phyloP scores from a whole-genome alignment of 352 stramenopile genomes.

The Elongisporangium prolatum region DNA sequence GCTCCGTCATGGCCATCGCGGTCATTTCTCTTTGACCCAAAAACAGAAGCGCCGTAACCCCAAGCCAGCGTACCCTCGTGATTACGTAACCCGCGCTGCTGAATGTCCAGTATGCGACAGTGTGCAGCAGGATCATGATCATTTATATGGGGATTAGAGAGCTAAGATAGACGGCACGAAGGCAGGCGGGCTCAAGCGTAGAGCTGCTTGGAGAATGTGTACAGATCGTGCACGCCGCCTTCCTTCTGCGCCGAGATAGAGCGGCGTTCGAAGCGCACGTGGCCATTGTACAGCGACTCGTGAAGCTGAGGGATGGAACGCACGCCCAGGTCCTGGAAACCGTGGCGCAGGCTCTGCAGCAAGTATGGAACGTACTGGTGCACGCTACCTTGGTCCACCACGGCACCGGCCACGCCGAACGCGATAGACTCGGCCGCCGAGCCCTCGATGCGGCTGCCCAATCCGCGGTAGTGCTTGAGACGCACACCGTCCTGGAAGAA shows the following conservation, averaged over 20 bases:
- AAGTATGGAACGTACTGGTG: conserved; percentile 98
- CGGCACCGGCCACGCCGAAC: conserved; percentile 95
- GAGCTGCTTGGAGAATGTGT: conserved; percentile 92
- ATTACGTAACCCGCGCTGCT: background rate
- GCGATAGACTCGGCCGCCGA: conserved; percentile 81
- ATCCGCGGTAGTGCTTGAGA: conserved; percentile 98
- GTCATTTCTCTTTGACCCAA: background rate
- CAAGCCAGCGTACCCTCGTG: background rate
- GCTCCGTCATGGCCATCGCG: conserved; percentile 12
- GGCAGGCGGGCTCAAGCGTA: conserved; percentile 42
- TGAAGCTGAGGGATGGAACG: conserved; percentile 85
- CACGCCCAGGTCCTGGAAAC: conserved; percentile 96
- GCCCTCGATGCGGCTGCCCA: conserved; percentile 93
- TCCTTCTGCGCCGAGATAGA: conserved; percentile 97
- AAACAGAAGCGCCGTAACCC: conserved; percentile 7
- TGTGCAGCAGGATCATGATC: background rate
- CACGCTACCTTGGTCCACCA: conserved; percentile 98
- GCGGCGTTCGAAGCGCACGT: conserved; percentile 94
- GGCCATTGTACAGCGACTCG: conserved; percentile 53
- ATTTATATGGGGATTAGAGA: background rate
- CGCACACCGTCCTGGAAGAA: conserved; percentile 99
- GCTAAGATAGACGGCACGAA: background rate
- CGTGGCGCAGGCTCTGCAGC: conserved; percentile 95
- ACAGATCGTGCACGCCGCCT: conserved; percentile 95
- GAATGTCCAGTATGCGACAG: background rate